phyloP scores from a whole-genome alignment of 108 stramenopile species.

The Nitzschia sp. region DNA sequence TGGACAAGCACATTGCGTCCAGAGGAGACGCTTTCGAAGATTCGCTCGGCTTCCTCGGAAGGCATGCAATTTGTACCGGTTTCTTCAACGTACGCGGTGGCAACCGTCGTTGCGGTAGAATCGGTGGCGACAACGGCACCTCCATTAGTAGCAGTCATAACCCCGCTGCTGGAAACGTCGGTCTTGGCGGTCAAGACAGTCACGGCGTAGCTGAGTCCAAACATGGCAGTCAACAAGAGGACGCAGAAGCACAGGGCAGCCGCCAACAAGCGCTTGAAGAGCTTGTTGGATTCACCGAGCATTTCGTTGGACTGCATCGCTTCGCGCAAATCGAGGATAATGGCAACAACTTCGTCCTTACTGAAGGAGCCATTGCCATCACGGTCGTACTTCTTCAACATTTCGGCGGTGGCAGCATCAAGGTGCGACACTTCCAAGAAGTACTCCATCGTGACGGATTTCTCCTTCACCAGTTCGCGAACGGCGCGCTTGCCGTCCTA shows the following conservation, averaged over 20 bases:
- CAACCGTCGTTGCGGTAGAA: neutral
- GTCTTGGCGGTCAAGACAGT: constrained; percentile 10
- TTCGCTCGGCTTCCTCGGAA: neutral
- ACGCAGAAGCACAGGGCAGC: neutral
- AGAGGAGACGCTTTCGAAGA: neutral
- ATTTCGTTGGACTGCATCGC: constrained; percentile 21
- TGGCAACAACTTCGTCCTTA: constrained; percentile 21
- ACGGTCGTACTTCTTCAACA: constrained; percentile 3
- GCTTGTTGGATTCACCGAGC: constrained; percentile 17
- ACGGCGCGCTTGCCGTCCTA: neutral
- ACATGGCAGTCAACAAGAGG: constrained; percentile 13
- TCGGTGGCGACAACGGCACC: neutral
- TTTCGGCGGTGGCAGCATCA: constrained; percentile 10
- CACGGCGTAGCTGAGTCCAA: constrained; percentile 17
- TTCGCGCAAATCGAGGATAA: constrained; percentile 17
- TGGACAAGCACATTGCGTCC: neutral
- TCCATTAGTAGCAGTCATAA: constrained; percentile 8
- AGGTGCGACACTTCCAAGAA: constrained; percentile 13
- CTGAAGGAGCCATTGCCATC: constrained; percentile 20
- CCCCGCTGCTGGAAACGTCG: neutral
- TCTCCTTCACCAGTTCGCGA: constrained; percentile 3
- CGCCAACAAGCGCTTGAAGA: constrained; percentile 9
- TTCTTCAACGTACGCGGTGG: neutral
- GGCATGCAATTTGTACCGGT: neutral
- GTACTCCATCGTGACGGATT: constrained; percentile 18